Conservation (phyloP, 1,139 yeast species). For the Scheffersomyces illinoinensis region DNA sequence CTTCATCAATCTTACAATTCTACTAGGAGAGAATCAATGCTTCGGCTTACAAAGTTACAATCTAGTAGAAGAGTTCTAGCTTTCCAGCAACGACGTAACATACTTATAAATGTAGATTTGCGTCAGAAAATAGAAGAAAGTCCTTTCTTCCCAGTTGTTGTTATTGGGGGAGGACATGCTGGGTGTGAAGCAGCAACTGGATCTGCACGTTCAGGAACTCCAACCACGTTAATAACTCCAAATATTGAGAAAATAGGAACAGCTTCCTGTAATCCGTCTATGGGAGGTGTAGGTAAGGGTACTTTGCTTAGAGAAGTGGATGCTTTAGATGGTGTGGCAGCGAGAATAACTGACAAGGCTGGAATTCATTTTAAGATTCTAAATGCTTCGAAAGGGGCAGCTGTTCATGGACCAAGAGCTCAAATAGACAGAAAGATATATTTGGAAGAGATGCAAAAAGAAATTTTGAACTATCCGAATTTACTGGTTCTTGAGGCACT, state of each 20-base stretch:
- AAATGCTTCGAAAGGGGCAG: constrained; percentile 90
- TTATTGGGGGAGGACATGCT: constrained; percentile 98
- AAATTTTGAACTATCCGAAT: constrained; percentile 58
- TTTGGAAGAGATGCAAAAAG: constrained; percentile 74
- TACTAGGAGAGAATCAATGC: background rate
- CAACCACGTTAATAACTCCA: constrained; percentile 80
- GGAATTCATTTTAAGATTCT: constrained; percentile 90
- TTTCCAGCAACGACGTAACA: constrained; percentile 3
- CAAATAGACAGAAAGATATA: constrained; percentile 89
- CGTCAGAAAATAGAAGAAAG: constrained; percentile 9
- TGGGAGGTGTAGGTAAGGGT: constrained; percentile 99
- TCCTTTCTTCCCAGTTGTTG: constrained; percentile 60
- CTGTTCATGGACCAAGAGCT: constrained; percentile 98
- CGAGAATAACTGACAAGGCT: constrained; percentile 81
- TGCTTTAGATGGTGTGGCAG: constrained; percentile 92
- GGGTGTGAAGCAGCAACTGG: constrained; percentile 98
- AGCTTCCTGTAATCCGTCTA: constrained; percentile 95
- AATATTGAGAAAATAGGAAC: constrained; percentile 76
- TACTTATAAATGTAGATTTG: constrained; percentile 12
- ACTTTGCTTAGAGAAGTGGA: constrained; percentile 90
- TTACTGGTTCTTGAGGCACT: constrained; percentile 67
- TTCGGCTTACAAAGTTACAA: background rate
- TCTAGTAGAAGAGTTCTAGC: background rate
- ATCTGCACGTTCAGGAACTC: constrained; percentile 78
- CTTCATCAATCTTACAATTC: background rate